Base-by-base conservation (phyloP, 352 stramenopile genomes). In the Phytopythium oedochilum region DNA sequence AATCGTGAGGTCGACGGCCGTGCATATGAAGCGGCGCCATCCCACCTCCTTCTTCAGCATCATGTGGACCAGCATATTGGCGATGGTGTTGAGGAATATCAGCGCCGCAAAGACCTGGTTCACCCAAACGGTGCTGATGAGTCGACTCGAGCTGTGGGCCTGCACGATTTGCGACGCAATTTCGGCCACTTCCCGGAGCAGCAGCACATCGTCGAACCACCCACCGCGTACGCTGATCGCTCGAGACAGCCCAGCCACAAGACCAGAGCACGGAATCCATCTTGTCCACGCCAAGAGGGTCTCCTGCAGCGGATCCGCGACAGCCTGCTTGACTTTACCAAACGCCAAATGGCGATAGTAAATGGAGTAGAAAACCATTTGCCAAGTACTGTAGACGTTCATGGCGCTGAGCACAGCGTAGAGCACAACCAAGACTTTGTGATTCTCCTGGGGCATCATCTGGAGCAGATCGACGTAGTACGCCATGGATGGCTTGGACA, bases 401-500 rank as follows among this genome's bases (percentile, higher is more conserved):
- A 68, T 53, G 14, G 59, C 59, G 22, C 61, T 49, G 22, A 74
- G 71, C 0, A 36, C 55, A 2, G 31, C 46, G 39, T 74, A 71
- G 5, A 74, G 59, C 18, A 28, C 18, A 20, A 66, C 55, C 3
- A 66, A 23, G 40, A 46, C 23, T 12, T 44, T 52, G 42, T 71
- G 64, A 22, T 74, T 66, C 28, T 64, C 23, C 35, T 68, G 66
- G n/a, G 59, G 59, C 66, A 69, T 74, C 56, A 69, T 69, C 28
- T 59, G 55, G 3, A 74, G 34, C 23, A 71, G 34, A 6, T 63
- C 57, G 7, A 68, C 53, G 28, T 69, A 74, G 35, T 66, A 74
- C 22, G 46, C 25, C 63, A 74, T 74, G 14, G 38, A 29, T 0
- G 66, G 62, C 20, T 51, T 62, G n/a, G 53, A 36, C 59, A 74